These are phyloP conservation scores for Sporothrix pseudoabietina DNA, from an alignment of 2,329 filamentous ascomycete species.

Conservation along the genomic window DNA sequence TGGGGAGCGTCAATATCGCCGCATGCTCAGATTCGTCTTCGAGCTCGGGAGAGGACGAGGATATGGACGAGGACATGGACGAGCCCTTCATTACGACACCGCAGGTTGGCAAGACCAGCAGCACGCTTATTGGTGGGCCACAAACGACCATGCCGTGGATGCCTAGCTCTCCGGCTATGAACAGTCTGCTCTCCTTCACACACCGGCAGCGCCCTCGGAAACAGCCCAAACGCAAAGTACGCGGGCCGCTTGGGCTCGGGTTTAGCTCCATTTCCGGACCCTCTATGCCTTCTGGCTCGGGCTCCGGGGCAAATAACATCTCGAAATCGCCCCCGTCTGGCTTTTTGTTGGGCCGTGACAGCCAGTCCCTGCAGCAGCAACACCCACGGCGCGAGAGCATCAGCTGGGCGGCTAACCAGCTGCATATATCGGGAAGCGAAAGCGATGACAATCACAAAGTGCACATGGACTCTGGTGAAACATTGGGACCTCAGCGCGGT, in stretches of 20 bases:
- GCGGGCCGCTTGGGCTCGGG: conserved; percentile 53
- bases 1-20: conserved; percentile 66
- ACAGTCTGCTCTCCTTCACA: conserved; percentile 81
- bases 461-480: conserved; percentile 51
- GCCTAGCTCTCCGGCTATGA: conserved; percentile 64
- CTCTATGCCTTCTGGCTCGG: conserved; percentile 38
- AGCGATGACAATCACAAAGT: conserved; percentile 66
- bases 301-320: conserved; percentile 38
- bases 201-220: conserved; percentile 72
- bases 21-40: conserved; percentile 77
- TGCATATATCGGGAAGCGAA: conserved; percentile 81
- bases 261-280: conserved; percentile 48
- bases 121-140: conserved; percentile 46
- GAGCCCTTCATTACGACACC: conserved; percentile 84
- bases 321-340: conserved; percentile 72
- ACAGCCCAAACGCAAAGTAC: conserved; percentile 59
- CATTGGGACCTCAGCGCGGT: conserved; percentile 60
- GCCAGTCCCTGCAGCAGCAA: conserved; percentile 6
- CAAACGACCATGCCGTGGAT: conserved; percentile 26
- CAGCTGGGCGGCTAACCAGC: conserved; percentile 84
- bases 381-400: conserved; percentile 80
- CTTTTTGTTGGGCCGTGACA: conserved; percentile 36
- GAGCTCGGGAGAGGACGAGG: conserved; percentile 68
- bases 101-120: conserved; percentile 64
- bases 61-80: conserved; percentile 74